Evolutionary conservation across 2,329 filamentous ascomycete species (phyloP), one percentile per base, ranked within the genome.

Genomic region (Colletotrichum orchidophilum): DNA sequence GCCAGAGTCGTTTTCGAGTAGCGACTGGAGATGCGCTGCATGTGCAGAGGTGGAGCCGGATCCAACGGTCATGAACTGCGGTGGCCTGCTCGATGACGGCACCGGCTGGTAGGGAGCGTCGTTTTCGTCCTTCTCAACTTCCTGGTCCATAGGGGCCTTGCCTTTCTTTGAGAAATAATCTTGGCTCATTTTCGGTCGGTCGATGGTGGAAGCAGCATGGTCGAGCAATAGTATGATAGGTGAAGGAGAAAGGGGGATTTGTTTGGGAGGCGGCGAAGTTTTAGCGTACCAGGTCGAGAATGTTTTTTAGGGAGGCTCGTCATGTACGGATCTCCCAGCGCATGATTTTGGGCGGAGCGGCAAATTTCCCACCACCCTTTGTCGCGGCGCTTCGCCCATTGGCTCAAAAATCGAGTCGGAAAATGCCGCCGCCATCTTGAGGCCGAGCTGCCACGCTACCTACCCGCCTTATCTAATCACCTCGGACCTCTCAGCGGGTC

Each of bases 61-160:
- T 69, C 96, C 96, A 61, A 98, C 94, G 5, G 94, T 97, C 92
- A 97, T 94, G 82, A 95, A 98, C 70, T 90, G 87, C 61, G 92
- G 92, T 26, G 65, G 69, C 72, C 77, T 78, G 69, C 75, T 78
- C 60, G 78, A 75, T 66, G 78, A 73, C 33, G 75, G 73, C 27
- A 71, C 39, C 13, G 73, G 73, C 66, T 72, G 77, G 65, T 69
- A 75, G 66, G 75, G 73, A 70, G 74, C 66, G 74, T 80, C 76
- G 72, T 74, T 66, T 52, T 80, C 77, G 70, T 72, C 66, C 42
- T 61, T 64, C 21, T 73, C 70, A 61, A 75, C 70, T 60, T 80
- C 79, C 72, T 77, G 77, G 66, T 75, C 77, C 61, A 79, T 77
- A 68, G 81, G 81, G 76, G 80, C 77, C 80, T 88, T 88, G 75